Evolutionary conservation across 495 filamentous ascomycete genomes (phyloP).

Genomic region (Aspergillus saccharolyticus): DNA sequence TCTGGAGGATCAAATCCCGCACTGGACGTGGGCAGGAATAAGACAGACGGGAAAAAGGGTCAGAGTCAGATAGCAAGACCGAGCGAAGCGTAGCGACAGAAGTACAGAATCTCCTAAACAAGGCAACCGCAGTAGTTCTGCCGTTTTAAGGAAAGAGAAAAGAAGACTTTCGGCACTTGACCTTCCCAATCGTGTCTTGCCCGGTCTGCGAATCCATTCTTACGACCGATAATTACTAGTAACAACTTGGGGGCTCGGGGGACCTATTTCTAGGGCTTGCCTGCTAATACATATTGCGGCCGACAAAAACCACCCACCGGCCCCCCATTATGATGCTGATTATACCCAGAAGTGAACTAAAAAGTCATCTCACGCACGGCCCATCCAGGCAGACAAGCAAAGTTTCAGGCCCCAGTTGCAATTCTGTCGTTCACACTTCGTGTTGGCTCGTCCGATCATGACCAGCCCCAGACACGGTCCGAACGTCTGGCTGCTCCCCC

Average conservation of each 20-base stretch:
- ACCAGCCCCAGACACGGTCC: slow-evolving; percentile 3
- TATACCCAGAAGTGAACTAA: neutral
- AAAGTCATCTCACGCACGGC: neutral
- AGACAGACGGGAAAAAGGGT: neutral
- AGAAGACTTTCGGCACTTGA: neutral
- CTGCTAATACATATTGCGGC: neutral
- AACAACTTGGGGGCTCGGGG: neutral
- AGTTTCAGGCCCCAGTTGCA: neutral
- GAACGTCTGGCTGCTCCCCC: neutral
- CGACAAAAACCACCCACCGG: neutral
- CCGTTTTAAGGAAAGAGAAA: neutral
- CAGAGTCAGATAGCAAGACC: neutral
- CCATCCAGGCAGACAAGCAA: neutral
- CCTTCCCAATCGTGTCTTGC: neutral
- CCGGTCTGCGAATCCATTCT: neutral
- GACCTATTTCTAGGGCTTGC: neutral
- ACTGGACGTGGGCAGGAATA: neutral
- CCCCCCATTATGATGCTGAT: neutral
- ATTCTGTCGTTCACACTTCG: neutral
- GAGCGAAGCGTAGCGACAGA: neutral
- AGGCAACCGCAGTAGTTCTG: neutral
- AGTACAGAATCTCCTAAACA: neutral
- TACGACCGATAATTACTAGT: no score
- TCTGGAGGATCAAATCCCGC: neutral
- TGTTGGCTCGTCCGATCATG: neutral